These are phyloP conservation scores for Schizochytrium sp. DNA, from an alignment of 108 stramenopile genomes.

Conservation along the genomic window DNA sequence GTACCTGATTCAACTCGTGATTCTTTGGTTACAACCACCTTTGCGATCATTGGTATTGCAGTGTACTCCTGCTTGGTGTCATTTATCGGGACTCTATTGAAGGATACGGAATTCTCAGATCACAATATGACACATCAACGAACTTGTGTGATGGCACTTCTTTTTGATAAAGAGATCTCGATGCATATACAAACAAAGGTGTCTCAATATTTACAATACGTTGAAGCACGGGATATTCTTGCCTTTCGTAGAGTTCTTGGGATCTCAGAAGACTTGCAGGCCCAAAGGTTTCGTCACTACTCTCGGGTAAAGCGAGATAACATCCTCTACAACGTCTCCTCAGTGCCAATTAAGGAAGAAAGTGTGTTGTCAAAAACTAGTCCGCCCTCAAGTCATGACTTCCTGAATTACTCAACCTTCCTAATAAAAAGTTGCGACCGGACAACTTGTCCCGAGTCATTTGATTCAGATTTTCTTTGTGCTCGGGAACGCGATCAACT, in stretches of 20 bases:
- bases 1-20: neutral
- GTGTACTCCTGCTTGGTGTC: slow-evolving; percentile 43
- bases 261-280: neutral
- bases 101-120: slow-evolving; percentile 39
- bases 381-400: neutral
- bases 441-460: neutral
- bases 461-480: neutral
- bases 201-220: neutral
- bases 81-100: slow-evolving; percentile 5
- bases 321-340: neutral
- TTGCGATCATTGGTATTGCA: slow-evolving; percentile 44
- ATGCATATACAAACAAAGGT: neutral
- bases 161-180: neutral
- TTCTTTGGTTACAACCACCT: slow-evolving; percentile 1
- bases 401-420: neutral
- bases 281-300: neutral
- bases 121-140: slow-evolving; percentile 31
- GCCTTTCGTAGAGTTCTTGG: slow-evolving; percentile 36
- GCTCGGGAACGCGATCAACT: neutral
- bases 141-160: neutral
- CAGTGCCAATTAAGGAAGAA: neutral
- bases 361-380: neutral
- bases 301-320: neutral
- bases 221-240: slow-evolving; percentile 11
- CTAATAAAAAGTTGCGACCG: neutral